These are phyloP conservation scores for Terfezia boudieri DNA, from an alignment of 495 filamentous ascomycete species.

Conservation along the genomic window DNA sequence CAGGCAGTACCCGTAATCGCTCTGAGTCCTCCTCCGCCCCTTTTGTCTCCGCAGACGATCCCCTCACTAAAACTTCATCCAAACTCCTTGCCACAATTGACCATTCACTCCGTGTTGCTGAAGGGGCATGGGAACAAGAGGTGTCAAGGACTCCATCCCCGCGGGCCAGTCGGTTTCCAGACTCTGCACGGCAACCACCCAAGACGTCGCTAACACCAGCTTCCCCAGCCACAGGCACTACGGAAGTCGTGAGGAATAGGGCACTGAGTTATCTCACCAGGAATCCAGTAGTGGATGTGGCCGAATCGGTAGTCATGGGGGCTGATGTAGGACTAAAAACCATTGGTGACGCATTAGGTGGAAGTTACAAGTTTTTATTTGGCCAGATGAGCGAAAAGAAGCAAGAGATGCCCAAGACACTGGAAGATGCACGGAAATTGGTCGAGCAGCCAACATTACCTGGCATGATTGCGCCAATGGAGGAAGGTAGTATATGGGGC, in stretches of 20 bases:
- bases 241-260: conserved; percentile 19
- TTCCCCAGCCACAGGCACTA: conserved; percentile 9
- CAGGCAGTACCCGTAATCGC: background rate
- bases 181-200: conserved; percentile 21
- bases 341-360: conserved; percentile 66
- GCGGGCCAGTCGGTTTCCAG: conserved; percentile 6
- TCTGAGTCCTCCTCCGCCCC: background rate
- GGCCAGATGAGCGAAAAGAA: conserved; percentile 60
- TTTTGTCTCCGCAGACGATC: conserved; percentile 1
- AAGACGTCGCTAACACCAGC: conserved; percentile 22
- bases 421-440: conserved; percentile 77
- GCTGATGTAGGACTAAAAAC: conserved; percentile 82
- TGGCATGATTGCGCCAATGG: background rate
- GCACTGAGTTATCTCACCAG: conserved; percentile 67
- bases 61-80: background rate
- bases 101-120: background rate
- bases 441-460: conserved; percentile 24
- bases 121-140: background rate
- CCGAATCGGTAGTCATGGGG: conserved; percentile 59
- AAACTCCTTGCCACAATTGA: background rate
- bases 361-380: conserved; percentile 82
- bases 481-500: background rate
- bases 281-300: conserved; percentile 53
- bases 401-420: conserved; percentile 50
- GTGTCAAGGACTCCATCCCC: conserved; percentile 6